phyloP scores from a whole-genome alignment of 805 yeast genomes.

The Candida manassasensis region DNA sequence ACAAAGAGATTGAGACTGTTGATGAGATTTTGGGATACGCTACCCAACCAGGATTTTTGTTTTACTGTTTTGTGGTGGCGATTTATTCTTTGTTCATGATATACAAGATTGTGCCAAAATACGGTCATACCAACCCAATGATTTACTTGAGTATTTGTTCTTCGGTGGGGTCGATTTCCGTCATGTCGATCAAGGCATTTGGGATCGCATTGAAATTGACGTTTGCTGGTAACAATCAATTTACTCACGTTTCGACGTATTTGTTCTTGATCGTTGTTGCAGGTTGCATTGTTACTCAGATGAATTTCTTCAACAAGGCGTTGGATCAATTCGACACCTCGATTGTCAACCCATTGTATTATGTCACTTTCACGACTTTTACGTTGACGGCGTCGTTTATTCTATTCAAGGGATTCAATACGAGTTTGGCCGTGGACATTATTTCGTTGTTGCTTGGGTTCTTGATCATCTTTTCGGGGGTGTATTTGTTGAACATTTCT shows the following conservation, averaged over 20 bases:
- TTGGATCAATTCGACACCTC: constrained; percentile 90
- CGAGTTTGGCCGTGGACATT: constrained; percentile 72
- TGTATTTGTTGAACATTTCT: constrained; percentile 73
- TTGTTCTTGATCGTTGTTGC: constrained; percentile 73
- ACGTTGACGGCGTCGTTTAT: constrained; percentile 84
- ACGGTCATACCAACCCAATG: constrained; percentile 81
- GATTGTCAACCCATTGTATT: constrained; percentile 85
- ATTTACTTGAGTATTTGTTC: constrained; percentile 87
- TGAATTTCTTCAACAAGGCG: constrained; percentile 92
- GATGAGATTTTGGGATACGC: constrained; percentile 85
- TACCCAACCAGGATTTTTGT: constrained; percentile 67
- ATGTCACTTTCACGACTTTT: constrained; percentile 86
- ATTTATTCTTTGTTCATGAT: constrained; percentile 73
- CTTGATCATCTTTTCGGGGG: constrained; percentile 82
- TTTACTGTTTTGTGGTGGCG: constrained; percentile 60
- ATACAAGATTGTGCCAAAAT: constrained; percentile 73
- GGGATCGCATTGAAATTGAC: constrained; percentile 89
- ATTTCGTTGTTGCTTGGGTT: constrained; percentile 82
- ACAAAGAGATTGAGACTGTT: constrained; percentile 80
- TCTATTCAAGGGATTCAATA: constrained; percentile 81
- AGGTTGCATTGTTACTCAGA: constrained; percentile 80
- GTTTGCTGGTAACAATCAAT: constrained; percentile 80
- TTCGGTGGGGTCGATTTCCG: constrained; percentile 84
- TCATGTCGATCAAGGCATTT: constrained; percentile 88
- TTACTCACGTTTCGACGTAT: constrained; percentile 79